Conservation (phyloP, 1,284 basidiomycete genomes). For the Cryptococcus sp. region DNA sequence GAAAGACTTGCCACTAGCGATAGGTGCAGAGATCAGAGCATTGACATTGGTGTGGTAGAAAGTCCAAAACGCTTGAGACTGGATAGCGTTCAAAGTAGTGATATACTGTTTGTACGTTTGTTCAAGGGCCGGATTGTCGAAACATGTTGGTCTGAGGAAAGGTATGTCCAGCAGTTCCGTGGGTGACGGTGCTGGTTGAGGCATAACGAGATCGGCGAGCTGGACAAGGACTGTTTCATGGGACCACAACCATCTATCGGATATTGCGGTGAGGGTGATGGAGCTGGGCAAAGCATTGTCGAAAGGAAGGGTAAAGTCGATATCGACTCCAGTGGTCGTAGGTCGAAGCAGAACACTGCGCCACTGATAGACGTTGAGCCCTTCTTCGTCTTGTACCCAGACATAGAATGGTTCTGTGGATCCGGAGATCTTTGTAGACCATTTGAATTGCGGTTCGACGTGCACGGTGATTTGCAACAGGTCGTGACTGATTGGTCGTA, state of each 20-base stretch:
- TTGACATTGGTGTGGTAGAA: conserved; percentile 71
- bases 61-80: conserved; percentile 89
- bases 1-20: conserved; percentile 77
- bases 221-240: conserved; percentile 71
- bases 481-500: conserved; percentile 81
- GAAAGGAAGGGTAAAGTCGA: conserved; percentile 82
- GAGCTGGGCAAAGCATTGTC: conserved; percentile 61
- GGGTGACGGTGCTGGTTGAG: conserved; percentile 64
- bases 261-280: conserved; percentile 83
- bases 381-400: conserved; percentile 89
- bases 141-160: conserved; percentile 64
- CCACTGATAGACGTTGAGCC: conserved; percentile 78
- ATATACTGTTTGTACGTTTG: conserved; percentile 57
- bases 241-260: conserved; percentile 92
- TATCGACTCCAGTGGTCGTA: conserved; percentile 62
- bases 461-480: conserved; percentile 75
- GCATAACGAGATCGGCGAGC: conserved; percentile 75
- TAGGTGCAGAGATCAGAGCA: conserved; percentile 77
- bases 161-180: conserved; percentile 78
- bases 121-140: conserved; percentile 60
- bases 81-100: conserved; percentile 75
- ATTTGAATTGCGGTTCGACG: conserved; percentile 73
- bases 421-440: conserved; percentile 78
- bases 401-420: conserved; percentile 86
- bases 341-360: conserved; percentile 70